These are phyloP conservation scores for Alloteropsis semialata DNA, from an alignment of 176 grass and related monocot species.

Conservation along the genomic window DNA sequence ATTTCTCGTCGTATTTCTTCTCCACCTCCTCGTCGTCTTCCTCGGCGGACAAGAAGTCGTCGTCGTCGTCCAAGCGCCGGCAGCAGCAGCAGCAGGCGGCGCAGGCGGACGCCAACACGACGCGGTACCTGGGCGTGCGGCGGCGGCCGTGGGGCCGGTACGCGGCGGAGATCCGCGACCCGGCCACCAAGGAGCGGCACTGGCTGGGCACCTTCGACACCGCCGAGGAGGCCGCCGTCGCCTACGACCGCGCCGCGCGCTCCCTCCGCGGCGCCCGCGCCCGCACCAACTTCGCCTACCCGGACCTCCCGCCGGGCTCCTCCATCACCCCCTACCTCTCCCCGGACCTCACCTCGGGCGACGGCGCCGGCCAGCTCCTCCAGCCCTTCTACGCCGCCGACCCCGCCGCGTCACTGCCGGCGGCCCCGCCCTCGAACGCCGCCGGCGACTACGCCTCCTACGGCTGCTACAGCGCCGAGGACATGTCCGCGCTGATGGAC, in stretches of 20 bases:
- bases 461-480: conserved; percentile 5
- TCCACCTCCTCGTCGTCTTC: conserved; percentile 57
- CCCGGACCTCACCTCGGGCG: conserved; percentile 65
- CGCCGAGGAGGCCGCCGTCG: conserved; percentile 91
- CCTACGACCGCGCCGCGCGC: conserved; percentile 91
- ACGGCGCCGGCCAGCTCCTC: conserved; percentile 40
- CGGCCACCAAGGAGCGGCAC: conserved; percentile 90
- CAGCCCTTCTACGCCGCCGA: conserved; percentile 38
- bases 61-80: conserved; percentile 30
- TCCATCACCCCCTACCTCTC: conserved; percentile 95
- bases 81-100: conserved; percentile 35
- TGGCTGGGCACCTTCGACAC: conserved; percentile 99
- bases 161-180: conserved; percentile 98
- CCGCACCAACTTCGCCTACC: conserved; percentile 96
- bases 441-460: background rate
- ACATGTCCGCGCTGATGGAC: conserved; percentile 44
- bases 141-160: conserved; percentile 91
- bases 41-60: conserved; percentile 47
- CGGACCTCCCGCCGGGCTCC: conserved; percentile 86
- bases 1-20: conserved; percentile 77
- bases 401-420: background rate
- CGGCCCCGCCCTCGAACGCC: background rate
- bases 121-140: conserved; percentile 76
- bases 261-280: conserved; percentile 70
- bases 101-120: conserved; percentile 37